Conservation (phyloP, 202 grass and related monocot species). For the Zizania palustris region DNA sequence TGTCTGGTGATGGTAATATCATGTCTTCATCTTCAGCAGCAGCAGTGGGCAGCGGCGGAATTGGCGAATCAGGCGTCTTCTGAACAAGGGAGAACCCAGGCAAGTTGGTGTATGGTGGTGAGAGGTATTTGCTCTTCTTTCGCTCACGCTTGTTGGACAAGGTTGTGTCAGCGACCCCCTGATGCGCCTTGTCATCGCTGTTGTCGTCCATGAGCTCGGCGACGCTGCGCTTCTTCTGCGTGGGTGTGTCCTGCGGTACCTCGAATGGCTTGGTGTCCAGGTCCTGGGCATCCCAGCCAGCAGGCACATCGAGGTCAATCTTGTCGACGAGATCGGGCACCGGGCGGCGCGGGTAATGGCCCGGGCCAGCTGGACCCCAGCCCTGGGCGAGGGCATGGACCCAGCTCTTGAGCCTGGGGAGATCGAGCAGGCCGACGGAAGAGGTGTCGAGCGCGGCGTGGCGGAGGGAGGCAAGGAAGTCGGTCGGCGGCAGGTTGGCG, state of each 20-base stretch:
- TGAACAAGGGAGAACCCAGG: background rate
- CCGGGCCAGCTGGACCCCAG: slow-evolving; percentile 43
- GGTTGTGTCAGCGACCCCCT: background rate
- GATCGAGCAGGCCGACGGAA: slow-evolving; percentile 40
- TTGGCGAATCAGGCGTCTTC: slow-evolving; percentile 23
- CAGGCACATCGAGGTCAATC: slow-evolving; percentile 70
- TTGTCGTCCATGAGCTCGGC: slow-evolving; percentile 9
- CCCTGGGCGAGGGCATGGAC: slow-evolving; percentile 46
- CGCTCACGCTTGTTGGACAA: slow-evolving; percentile 54
- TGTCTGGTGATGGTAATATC: background rate
- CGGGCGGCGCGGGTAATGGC: slow-evolving; percentile 45
- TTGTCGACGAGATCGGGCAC: slow-evolving; percentile 59
- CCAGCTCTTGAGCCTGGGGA: slow-evolving; percentile 59
- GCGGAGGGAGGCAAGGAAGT: slow-evolving; percentile 56
- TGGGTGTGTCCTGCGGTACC: slow-evolving; percentile 18
- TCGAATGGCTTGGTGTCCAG: slow-evolving; percentile 17
- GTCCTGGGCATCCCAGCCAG: slow-evolving; percentile 25
- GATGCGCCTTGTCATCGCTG: background rate
- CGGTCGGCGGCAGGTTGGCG: slow-evolving; percentile 47
- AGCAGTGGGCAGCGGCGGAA: background rate
- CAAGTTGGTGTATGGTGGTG: slow-evolving; percentile 70
- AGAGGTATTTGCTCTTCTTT: slow-evolving; percentile 96
- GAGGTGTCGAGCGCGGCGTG: slow-evolving; percentile 48
- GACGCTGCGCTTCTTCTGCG: slow-evolving; percentile 30
- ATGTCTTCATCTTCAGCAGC: slow-evolving; percentile 23